Evolutionary conservation across 805 yeast genomes (phyloP).

Genomic region (Debaryomyces tyrocola): DNA sequence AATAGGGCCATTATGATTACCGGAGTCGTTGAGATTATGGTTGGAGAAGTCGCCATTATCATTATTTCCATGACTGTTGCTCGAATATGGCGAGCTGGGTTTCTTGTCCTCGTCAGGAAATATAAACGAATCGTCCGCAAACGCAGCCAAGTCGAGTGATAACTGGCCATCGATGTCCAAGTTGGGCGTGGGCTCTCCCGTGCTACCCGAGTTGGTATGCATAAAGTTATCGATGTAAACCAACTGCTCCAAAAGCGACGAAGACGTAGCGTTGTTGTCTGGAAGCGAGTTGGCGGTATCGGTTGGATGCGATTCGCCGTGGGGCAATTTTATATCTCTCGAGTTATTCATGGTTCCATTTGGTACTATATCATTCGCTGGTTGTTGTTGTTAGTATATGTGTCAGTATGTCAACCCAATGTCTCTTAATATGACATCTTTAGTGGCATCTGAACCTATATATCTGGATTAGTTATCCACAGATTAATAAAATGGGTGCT

Average conservation of each 20-base stretch:
- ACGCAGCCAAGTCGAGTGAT: slow-evolving; percentile 66
- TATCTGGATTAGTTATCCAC: not conserved
- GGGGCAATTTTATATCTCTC: no score
- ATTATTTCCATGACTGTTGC: slow-evolving; percentile 15
- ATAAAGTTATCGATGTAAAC: slow-evolving; percentile 79
- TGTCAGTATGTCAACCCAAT: no score
- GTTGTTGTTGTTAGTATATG: no score
- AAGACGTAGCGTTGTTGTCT: slow-evolving; percentile 20
- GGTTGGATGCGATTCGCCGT: no score
- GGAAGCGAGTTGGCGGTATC: not conserved
- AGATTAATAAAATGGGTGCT: not conserved
- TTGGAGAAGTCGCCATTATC: slow-evolving; percentile 1
- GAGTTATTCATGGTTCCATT: no score
- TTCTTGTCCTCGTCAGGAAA: slow-evolving; percentile 74
- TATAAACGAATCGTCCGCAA: slow-evolving; percentile 77
- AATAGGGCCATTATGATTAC: not conserved
- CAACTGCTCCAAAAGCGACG: slow-evolving; percentile 66
- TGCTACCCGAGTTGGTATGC: slow-evolving; percentile 36
- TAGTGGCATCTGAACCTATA: no score
- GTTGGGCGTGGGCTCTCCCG: slow-evolving; percentile 38
- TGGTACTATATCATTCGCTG: no score
- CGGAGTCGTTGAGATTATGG: not conserved
- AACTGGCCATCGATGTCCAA: slow-evolving; percentile 41
- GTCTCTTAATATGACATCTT: no score
- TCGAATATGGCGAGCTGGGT: not conserved